Percentiles rank a stretch among this genome's conserved stretches.
Conservation (phyloP, 2,329 filamentous ascomycete species). For the Geosmithia morbida region DNA sequence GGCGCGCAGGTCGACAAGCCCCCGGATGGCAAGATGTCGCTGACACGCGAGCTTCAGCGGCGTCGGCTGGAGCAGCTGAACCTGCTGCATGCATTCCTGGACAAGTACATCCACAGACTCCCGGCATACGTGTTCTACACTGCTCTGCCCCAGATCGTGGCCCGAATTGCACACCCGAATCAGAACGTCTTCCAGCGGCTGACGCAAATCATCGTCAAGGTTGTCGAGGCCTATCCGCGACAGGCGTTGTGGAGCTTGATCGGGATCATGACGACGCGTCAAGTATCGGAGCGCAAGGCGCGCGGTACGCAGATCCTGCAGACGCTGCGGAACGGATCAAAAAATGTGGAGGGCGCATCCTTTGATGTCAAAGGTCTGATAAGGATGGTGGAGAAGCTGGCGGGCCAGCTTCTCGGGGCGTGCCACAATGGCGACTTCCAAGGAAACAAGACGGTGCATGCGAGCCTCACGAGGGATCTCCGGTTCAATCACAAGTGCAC, state of each 20-base stretch:
- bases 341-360: constrained; percentile 33
- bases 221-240: constrained; percentile 76
- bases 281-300: constrained; percentile 47
- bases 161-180: constrained; percentile 85
- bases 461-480: constrained; percentile 65
- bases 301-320: constrained; percentile 38
- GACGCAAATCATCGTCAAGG: constrained; percentile 67
- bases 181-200: constrained; percentile 62
- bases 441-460: constrained; percentile 48
- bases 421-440: constrained; percentile 66
- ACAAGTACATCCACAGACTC: constrained; percentile 61
- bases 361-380: constrained; percentile 59
- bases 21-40: constrained; percentile 37
- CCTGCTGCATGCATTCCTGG: constrained; percentile 57
- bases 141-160: constrained; percentile 81
- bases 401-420: constrained; percentile 64
- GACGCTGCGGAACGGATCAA: constrained; percentile 28
- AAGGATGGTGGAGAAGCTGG: constrained; percentile 65
- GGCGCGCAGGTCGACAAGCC: constrained; percentile 59
- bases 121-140: constrained; percentile 71
- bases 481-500: constrained; percentile 74
- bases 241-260: constrained; percentile 88
- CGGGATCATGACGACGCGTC: constrained; percentile 69
- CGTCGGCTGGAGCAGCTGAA: constrained; percentile 52
- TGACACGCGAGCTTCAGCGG: constrained; percentile 35